Conservation (phyloP, 352 stramenopile species). For the Phytopythium montanum region DNA sequence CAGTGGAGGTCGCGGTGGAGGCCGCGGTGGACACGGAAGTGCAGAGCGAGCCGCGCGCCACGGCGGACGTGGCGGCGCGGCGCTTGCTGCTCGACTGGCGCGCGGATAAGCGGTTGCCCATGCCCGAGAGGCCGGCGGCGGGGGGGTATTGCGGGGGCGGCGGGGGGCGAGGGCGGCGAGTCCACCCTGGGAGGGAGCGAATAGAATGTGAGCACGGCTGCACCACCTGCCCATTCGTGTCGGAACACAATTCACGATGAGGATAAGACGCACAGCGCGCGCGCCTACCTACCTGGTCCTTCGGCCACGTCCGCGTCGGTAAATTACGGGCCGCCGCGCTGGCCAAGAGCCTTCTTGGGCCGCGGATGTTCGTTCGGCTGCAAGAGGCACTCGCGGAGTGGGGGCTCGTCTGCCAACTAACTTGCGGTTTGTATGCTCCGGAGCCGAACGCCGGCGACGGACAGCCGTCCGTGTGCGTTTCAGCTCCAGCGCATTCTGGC, state of each 20-base stretch:
- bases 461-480: background rate
- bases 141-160: background rate
- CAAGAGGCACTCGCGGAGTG: background rate
- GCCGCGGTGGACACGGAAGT: background rate
- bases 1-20: background rate
- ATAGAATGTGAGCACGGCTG: too few species aligned
- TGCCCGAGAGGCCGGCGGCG: background rate
- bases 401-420: background rate
- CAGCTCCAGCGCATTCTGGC: background rate
- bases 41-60: background rate
- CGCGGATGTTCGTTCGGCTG: background rate
- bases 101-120: conserved; percentile 3
- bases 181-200: conserved; percentile 3
- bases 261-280: too few species aligned
- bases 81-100: background rate
- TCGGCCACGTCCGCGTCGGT: too few species aligned
- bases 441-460: background rate
- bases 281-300: too few species aligned
- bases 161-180: background rate
- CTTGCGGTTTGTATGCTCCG: background rate
- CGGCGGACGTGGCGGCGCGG: background rate
- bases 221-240: too few species aligned
- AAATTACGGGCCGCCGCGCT: too few species aligned
- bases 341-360: too few species aligned
- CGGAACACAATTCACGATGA: background rate